Evolutionary conservation across 2,329 filamentous ascomycete species (phyloP).

Genomic region (Lecanoromycetidae sp.): DNA sequence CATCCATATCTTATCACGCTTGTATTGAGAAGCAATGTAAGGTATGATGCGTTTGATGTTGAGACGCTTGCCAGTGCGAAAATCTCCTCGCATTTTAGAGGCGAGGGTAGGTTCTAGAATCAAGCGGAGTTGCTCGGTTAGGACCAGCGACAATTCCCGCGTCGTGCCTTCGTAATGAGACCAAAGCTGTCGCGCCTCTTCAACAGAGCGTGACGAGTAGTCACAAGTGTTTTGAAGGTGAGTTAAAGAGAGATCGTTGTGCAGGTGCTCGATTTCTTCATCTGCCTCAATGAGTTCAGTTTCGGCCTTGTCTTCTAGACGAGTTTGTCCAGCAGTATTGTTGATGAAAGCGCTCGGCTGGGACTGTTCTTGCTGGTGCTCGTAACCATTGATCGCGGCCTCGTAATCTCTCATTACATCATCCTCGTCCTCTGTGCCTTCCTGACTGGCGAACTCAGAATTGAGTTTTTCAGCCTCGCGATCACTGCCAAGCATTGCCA

Average conservation of each 20-base stretch:
- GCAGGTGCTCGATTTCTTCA: slow-evolving; percentile 35
- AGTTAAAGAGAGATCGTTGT: slow-evolving; percentile 54
- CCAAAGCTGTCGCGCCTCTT: slow-evolving; percentile 66
- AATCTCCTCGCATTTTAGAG: slow-evolving; percentile 91
- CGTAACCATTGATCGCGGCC: slow-evolving; percentile 28
- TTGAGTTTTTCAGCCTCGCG: too few species aligned
- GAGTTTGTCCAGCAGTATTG: slow-evolving; percentile 26
- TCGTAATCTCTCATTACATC: slow-evolving; percentile 47
- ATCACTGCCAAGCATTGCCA: slow-evolving; percentile 9
- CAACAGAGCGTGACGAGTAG: slow-evolving; percentile 30
- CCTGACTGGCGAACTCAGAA: too few species aligned
- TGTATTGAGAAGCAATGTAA: slow-evolving; percentile 96
- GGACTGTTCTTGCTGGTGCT: slow-evolving; percentile 32
- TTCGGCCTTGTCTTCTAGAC: slow-evolving; percentile 18
- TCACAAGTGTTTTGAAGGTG: slow-evolving; percentile 50
- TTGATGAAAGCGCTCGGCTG: slow-evolving; percentile 43
- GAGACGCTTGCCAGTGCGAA: slow-evolving; percentile 92
- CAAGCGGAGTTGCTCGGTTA: slow-evolving; percentile 89
- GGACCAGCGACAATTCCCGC: slow-evolving; percentile 69
- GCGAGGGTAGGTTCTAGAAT: slow-evolving; percentile 90
- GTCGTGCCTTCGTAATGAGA: slow-evolving; percentile 71
- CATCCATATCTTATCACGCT: slow-evolving; percentile 99
- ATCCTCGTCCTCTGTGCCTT: slow-evolving; percentile 36
- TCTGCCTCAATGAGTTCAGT: slow-evolving; percentile 21
- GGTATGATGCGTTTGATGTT: slow-evolving; percentile 99